These are phyloP conservation scores for Tricholoma saponaceum DNA, from an alignment of 768 basidiomycete genomes.

Conservation along the genomic window DNA sequence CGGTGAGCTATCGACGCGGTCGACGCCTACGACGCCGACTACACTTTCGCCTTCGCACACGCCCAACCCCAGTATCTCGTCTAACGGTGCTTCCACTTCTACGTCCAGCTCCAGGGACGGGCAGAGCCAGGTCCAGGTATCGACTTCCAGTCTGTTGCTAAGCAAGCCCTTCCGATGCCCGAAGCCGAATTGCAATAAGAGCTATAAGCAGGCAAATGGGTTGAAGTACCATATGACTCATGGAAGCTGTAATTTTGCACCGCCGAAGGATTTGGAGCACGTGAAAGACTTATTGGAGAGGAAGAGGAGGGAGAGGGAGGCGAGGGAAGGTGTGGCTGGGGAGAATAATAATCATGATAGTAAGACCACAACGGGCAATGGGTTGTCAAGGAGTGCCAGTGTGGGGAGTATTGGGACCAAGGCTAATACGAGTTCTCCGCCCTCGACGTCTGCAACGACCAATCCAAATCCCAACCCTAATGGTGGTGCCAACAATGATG, in stretches of 20 bases:
- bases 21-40: constrained; percentile 17
- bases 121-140: constrained; percentile 8
- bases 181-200: constrained; percentile 93
- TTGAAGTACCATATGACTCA: constrained; percentile 94
- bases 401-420: not conserved
- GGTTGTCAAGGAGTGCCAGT: not conserved
- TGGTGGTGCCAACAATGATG: constrained; percentile 12
- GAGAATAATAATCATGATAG: not conserved
- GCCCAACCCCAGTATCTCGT: constrained; percentile 7
- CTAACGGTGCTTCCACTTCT: constrained; percentile 3
- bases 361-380: not conserved
- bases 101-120: constrained; percentile 5
- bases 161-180: constrained; percentile 92
- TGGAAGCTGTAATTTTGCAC: constrained; percentile 90
- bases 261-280: constrained; percentile 79
- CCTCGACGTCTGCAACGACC: not conserved
- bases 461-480: not conserved
- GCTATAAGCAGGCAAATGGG: constrained; percentile 93
- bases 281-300: constrained; percentile 68
- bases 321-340: constrained; percentile 3
- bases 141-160: constrained; percentile 57
- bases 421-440: not conserved
- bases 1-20: constrained; percentile 14
- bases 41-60: constrained; percentile 16
- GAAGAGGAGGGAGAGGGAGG: constrained; percentile 40